Evolutionary conservation across 1,284 basidiomycete genomes (phyloP).

Genomic region (Microbotryum silenes-acaulis): DNA sequence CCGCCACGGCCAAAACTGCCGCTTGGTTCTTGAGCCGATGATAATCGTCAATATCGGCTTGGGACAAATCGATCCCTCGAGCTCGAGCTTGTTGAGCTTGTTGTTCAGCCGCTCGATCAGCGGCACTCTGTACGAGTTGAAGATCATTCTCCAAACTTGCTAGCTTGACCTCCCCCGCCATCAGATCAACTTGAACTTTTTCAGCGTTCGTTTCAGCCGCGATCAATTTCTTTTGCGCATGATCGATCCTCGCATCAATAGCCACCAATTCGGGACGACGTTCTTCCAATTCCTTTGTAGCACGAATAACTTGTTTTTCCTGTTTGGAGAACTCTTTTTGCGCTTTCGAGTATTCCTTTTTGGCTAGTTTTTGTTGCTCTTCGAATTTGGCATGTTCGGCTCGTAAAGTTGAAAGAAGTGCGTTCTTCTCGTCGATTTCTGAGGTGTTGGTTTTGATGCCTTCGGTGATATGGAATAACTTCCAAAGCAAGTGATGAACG

Average conservation of each 20-base stretch:
- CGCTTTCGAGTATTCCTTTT: conserved; percentile 70
- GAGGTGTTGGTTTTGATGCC: conserved; percentile 63
- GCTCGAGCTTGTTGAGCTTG: conserved; percentile 60
- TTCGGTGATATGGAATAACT: conserved; percentile 80
- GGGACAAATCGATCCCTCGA: conserved; percentile 66
- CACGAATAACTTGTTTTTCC: conserved; percentile 69
- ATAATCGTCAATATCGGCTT: conserved; percentile 81
- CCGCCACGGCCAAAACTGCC: conserved; percentile 56
- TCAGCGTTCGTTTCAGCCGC: conserved; percentile 60
- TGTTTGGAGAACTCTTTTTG: conserved; percentile 63
- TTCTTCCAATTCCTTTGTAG: conserved; percentile 71
- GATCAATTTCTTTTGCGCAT: conserved; percentile 67
- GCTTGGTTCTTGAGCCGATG: conserved; percentile 72
- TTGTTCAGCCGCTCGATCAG: conserved; percentile 51
- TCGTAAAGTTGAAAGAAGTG: conserved; percentile 57
- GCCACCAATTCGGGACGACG: conserved; percentile 74
- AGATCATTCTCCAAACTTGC: conserved; percentile 57
- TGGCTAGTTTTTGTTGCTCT: conserved; percentile 61
- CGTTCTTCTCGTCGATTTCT: conserved; percentile 64
- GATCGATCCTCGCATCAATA: conserved; percentile 76
- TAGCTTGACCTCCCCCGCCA: conserved; percentile 58
- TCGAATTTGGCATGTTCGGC: conserved; percentile 57
- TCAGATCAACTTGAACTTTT: conserved; percentile 60
- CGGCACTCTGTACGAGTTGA: conserved; percentile 57
- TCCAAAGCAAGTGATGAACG: conserved; percentile 76